Evolutionary conservation across 768 basidiomycete genomes (phyloP).

Genomic region (Antrodiella citrinella): DNA sequence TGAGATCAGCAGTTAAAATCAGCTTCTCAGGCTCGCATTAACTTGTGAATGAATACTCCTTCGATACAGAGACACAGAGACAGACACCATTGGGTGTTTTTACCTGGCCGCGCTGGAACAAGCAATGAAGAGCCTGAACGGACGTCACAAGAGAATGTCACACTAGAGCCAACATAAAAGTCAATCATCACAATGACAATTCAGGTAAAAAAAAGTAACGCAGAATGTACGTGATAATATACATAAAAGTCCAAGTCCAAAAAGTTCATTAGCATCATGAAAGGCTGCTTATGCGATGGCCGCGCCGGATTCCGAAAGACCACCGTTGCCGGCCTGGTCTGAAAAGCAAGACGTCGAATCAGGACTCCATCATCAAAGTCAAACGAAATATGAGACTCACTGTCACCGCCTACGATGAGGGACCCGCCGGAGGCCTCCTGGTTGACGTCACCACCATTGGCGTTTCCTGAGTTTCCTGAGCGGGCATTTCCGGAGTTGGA

Average conservation of each 20-base stretch:
- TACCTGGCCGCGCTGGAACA: too few relatives aligned
- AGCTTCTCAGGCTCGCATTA: too few relatives aligned
- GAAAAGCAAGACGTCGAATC: not conserved
- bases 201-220: not conserved
- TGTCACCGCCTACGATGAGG: not conserved
- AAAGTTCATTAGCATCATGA: not conserved
- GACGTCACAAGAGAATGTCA: too few relatives aligned
- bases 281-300: not conserved
- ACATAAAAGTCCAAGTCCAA: not conserved
- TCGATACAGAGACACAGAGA: too few relatives aligned
- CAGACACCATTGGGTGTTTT: too few relatives aligned
- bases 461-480: constrained; percentile 3
- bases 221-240: not conserved
- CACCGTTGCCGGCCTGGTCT: constrained; percentile 2
- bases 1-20: too few relatives aligned
- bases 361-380: not conserved
- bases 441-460: constrained; percentile 4
- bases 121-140: too few relatives aligned
- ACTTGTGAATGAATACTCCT: too few relatives aligned
- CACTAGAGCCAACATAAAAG: not conserved
- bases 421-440: not conserved
- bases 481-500: constrained; percentile 1
- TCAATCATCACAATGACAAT: not conserved
- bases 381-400: not conserved
- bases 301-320: not conserved